These are phyloP conservation scores for Danielozyma ontarioensis DNA, from an alignment of 805 yeast genomes.

Conservation along the genomic window DNA sequence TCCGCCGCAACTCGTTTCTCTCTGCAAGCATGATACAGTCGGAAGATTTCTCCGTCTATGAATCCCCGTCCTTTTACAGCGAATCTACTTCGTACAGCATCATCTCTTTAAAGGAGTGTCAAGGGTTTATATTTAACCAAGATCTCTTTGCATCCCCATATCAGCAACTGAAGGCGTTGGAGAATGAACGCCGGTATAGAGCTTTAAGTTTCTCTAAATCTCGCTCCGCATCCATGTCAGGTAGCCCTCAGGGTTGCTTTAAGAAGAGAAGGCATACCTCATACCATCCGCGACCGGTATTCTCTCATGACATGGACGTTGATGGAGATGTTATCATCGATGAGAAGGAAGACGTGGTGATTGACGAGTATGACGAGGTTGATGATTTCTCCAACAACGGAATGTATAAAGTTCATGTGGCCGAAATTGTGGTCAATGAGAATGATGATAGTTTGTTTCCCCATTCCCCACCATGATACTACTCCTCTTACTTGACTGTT, in stretches of 20 bases:
- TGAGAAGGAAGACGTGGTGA: constrained; percentile 2
- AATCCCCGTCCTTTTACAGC: constrained; percentile 31
- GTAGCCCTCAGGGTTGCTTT: constrained; percentile 1
- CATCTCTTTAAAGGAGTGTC: constrained; percentile 54
- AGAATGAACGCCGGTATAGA: constrained; percentile 26
- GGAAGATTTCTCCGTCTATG: constrained; percentile 53
- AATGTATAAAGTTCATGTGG: constrained; percentile 34
- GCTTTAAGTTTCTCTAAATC: constrained; percentile 15
- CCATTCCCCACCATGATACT: neutral
- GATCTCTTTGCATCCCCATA: constrained; percentile 69
- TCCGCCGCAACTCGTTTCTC: constrained; percentile 51
- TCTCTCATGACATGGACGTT: constrained; percentile 7
- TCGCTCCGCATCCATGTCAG: constrained; percentile 3
- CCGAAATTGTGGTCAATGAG: constrained; percentile 35
- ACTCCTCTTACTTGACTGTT: too few species aligned
- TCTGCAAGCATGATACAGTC: constrained; percentile 53
- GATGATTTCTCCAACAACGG: constrained; percentile 11
- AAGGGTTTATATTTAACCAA: constrained; percentile 75
- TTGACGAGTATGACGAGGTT: constrained; percentile 6
- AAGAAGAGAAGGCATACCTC: constrained; percentile 25
- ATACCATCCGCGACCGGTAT: constrained; percentile 20
- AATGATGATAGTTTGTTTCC: constrained; percentile 27
- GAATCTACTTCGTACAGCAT: constrained; percentile 24
- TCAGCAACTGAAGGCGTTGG: constrained; percentile 46
- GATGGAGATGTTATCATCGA: constrained; percentile 8